Evolutionary conservation across 1,284 basidiomycete genomes (phyloP), one percentile per base, ranked within the genome.

Genomic region (Cutaneotrichosporon sp.): DNA sequence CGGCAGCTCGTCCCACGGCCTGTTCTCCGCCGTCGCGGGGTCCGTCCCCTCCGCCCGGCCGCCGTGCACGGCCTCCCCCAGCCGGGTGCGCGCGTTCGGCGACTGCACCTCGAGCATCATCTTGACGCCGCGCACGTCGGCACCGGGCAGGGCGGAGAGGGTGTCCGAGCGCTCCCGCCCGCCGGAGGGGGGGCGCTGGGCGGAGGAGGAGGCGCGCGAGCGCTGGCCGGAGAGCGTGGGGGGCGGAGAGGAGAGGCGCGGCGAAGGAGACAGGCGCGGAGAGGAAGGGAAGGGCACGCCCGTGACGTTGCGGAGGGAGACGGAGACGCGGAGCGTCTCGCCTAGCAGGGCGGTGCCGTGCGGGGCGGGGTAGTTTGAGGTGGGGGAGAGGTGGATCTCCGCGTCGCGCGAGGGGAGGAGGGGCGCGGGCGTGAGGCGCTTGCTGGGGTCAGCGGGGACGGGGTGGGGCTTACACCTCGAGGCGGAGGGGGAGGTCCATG

Each of bases 61-160:
- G 31, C 69, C 68, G 60, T 76, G 72, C 3, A 77, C 65, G 8
- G 71, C 69, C 67, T 78, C 77, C 10, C 72, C 74, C n/a, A 77
- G 66, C 3, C 74, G 66, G 36, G 66, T 70, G 31, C 74, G 55
- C 18, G 72, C 72, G 0, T 53, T 55, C 0, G 74, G 72, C 11
- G 64, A 67, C 58, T 78, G 76, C 10, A 77, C 60, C 60, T 78
- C 77, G 36, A 75, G 62, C 70, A 78, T 75, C 72, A 79, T 77
- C 62, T 69, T 71, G 14, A 72, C 73, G 6, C 75, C 75, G 22
- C 61, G 56, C 3, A 79, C 72, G 4, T 64, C 63, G 25, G 45
- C n/a, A 38, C 2, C 36, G 36, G 18, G 38, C 38, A 5, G 10
- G 56, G 16, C 16, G 9, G 38, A 42, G 38, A 42, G 38, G 16